Conservation (phyloP, 495 filamentous ascomycete species). For the Penicillium desertorum region DNA sequence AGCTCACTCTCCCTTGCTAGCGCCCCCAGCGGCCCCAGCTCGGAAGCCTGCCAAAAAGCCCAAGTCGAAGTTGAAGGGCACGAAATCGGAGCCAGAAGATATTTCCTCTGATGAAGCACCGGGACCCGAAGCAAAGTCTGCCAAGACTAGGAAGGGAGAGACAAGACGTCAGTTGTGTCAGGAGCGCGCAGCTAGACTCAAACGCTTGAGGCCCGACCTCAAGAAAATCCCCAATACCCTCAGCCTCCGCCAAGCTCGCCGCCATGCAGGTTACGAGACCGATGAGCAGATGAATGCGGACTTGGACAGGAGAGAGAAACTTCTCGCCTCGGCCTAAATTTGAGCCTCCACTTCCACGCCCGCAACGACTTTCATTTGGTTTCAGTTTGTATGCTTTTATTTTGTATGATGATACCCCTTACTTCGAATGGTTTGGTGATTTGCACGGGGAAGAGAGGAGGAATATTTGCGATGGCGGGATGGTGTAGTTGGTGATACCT, state of each 20-base stretch:
- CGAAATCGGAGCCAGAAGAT: constrained; percentile 8
- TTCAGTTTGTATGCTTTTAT: constrained; percentile 11
- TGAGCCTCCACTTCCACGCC: not conserved
- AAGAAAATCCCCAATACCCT: constrained; percentile 21
- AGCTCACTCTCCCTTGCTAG: constrained; percentile 3
- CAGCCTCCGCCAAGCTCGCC: constrained; percentile 29
- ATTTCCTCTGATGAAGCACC: constrained; percentile 9
- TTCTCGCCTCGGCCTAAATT: not conserved
- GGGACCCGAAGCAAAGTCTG: constrained; percentile 12
- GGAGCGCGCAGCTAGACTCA: constrained; percentile 33
- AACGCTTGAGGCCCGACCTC: constrained; percentile 32
- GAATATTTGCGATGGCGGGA: constrained; percentile 1
- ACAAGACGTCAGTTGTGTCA: constrained; percentile 25
- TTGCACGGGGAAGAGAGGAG: constrained; percentile 11
- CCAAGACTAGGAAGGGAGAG: constrained; percentile 26
- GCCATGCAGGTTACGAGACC: constrained; percentile 32
- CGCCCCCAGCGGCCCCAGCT: constrained; percentile 6
- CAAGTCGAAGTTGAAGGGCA: constrained; percentile 9
- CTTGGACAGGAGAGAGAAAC: constrained; percentile 24
- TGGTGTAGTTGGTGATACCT: not conserved
- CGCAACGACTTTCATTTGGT: constrained; percentile 13
- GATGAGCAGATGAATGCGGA: constrained; percentile 35
- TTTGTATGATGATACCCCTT: constrained; percentile 17
- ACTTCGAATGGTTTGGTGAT: constrained; percentile 10
- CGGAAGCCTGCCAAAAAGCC: not conserved